Evolutionary conservation across 257 asterid genomes (phyloP).

Genomic region (Nicotiana tabacum): DNA sequence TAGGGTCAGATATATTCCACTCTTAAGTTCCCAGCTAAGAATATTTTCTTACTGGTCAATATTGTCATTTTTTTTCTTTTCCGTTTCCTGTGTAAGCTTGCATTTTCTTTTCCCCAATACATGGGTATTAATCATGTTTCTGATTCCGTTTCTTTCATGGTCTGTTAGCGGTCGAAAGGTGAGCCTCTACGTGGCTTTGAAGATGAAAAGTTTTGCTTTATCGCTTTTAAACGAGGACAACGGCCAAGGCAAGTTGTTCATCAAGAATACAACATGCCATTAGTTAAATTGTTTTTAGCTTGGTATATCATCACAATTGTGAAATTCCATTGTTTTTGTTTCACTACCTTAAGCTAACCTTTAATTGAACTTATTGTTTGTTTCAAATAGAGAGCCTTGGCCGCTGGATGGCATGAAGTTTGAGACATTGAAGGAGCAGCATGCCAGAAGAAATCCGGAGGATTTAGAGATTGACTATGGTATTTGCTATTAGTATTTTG

Average conservation of each 20-base stretch:
- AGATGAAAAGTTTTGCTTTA: slow-evolving; percentile 80
- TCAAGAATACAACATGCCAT: background rate
- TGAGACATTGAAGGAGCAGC: slow-evolving; percentile 69
- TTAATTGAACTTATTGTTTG: background rate
- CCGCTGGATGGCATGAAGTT: slow-evolving; percentile 91
- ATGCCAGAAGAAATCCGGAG: slow-evolving; percentile 55
- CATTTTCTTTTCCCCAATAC: background rate
- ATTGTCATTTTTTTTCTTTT: background rate
- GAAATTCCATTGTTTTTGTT: background rate
- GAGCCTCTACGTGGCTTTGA: slow-evolving; percentile 81
- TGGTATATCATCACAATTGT: background rate
- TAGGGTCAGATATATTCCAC: background rate
- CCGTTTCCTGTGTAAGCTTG: background rate
- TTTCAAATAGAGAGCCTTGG: slow-evolving; percentile 63
- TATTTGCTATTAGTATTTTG: slow-evolving; percentile 22
- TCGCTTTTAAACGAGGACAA: slow-evolving; percentile 83
- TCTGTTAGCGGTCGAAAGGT: slow-evolving; percentile 55
- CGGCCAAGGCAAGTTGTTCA: slow-evolving; percentile 64
- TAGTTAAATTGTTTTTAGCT: background rate
- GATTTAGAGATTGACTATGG: slow-evolving; percentile 61
- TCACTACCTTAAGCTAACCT: background rate
- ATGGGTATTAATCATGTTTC: background rate
- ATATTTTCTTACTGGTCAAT: background rate
- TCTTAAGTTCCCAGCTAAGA: background rate
- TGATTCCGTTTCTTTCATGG: background rate